These are phyloP conservation scores for Termitomyces bulborhizus DNA, from an alignment of 768 basidiomycete genomes.

Conservation along the genomic window DNA sequence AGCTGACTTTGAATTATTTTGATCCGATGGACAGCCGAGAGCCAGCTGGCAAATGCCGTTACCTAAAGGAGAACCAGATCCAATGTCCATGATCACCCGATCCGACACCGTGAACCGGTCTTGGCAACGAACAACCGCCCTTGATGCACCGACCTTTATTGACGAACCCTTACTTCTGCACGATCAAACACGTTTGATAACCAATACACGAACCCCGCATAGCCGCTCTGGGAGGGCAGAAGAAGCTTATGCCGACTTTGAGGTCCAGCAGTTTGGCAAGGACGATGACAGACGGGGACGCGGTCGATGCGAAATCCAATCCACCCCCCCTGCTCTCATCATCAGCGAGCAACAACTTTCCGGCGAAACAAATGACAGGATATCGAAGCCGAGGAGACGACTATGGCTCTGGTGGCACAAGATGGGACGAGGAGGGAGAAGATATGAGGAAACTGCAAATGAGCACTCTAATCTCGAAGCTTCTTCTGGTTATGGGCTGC, in stretches of 20 bases:
- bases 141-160: constrained; percentile 37
- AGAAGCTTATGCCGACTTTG: constrained; percentile 44
- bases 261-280: constrained; percentile 32
- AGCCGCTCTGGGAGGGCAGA: constrained; percentile 53
- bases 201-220: constrained; percentile 56
- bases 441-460: constrained; percentile 14
- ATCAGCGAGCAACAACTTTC: constrained; percentile 34
- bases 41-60: too few species aligned
- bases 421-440: constrained; percentile 9
- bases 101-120: too few species aligned
- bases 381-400: constrained; percentile 38
- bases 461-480: constrained; percentile 19
- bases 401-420: constrained; percentile 13
- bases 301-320: constrained; percentile 28
- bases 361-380: constrained; percentile 20
- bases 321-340: constrained; percentile 45
- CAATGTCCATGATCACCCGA: too few species aligned
- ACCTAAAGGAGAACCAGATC: too few species aligned
- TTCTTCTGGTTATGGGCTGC: constrained; percentile 42
- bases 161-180: constrained; percentile 27
- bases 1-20: too few species aligned
- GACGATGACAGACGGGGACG: constrained; percentile 30
- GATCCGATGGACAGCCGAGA: too few species aligned
- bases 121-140: not conserved
- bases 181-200: constrained; percentile 25